Base-by-base conservation (phyloP, 2,329 filamentous ascomycete genomes). In the Dothistroma pini region DNA sequence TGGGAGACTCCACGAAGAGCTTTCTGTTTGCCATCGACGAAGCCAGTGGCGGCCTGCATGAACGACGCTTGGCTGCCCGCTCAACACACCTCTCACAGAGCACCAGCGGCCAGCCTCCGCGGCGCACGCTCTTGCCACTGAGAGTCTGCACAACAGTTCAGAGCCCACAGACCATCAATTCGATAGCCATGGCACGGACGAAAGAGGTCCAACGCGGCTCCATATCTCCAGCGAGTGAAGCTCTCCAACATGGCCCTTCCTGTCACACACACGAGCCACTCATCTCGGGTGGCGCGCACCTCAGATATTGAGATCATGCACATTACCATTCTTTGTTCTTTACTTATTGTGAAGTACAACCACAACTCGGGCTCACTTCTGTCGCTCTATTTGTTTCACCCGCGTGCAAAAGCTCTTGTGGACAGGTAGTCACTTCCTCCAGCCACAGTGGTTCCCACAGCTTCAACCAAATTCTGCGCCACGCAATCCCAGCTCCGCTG, bases 231-330 rank as follows among this genome's bases (percentile, higher is more conserved):
- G 14, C 56, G 21, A 50, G 47, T 50, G 29, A 22, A 6, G 21
- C 22, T 16, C 22, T 31, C 34, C 35, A 29, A 29, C 53, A 53
- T 16, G n/a, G 50, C 54, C 60, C 60, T 64, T 63, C 62, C 56
- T 57, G 60, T 65, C 58, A 19, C 41, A 44, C 41, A 19, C 14
- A 44, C 41, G 41, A 44, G 53, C 44, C 59, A 64, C 58, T 62
- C 56, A 64, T 62, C 59, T 64, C 62, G 56, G 54, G 56, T 58
- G 58, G 56, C 56, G n/a, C 12, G 32, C 51, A 41, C 58, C 32
- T 52, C 22, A 22, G 32, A 55, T 49, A 34, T 52, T 50, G 48
- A 56, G 47, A 52, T 54, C 38, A 25, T 56, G 41, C 32, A 60
- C 47, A 35, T 41, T 34, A 53, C 38, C 52, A 22, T 50, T 41